These are phyloP conservation scores for Lasiodiplodia sp. DNA, from an alignment of 2,329 filamentous ascomycete genomes.

Conservation along the genomic window DNA sequence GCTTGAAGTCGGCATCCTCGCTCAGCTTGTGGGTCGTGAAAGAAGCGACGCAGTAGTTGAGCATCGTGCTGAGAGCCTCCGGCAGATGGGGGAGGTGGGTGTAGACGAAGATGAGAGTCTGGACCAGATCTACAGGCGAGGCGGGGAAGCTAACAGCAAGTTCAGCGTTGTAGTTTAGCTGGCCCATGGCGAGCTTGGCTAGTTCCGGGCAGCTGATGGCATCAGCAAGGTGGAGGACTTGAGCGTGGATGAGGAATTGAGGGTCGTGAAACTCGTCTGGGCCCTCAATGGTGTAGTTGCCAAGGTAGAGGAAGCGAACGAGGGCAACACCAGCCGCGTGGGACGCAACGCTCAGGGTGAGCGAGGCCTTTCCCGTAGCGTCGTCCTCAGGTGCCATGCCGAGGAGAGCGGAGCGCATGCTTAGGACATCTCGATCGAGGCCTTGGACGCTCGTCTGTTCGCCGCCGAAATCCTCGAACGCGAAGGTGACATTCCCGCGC, in stretches of 20 bases:
- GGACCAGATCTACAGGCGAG: conserved; percentile 49
- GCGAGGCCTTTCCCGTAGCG: conserved; percentile 37
- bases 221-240: conserved; percentile 51
- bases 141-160: conserved; percentile 47
- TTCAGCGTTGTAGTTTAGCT: conserved; percentile 50
- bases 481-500: conserved; percentile 40
- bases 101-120: conserved; percentile 49
- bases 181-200: conserved; percentile 47
- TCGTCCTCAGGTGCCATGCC: conserved; percentile 50
- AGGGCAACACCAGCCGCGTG: conserved; percentile 45
- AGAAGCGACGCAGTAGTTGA: conserved; percentile 52
- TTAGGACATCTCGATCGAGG: conserved; percentile 43
- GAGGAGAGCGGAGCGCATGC: conserved; percentile 48
- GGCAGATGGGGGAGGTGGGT: conserved; percentile 37
- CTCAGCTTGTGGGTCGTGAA: conserved; percentile 49
- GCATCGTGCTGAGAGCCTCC: conserved; percentile 47
- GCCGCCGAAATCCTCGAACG: conserved; percentile 43
- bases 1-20: conserved; percentile 45
- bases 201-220: conserved; percentile 51
- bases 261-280: conserved; percentile 31
- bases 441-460: conserved; percentile 38
- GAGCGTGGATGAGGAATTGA: conserved; percentile 49
- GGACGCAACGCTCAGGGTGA: conserved; percentile 49
- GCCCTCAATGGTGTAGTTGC: conserved; percentile 39
- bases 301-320: conserved; percentile 52